Evolutionary conservation across 768 basidiomycete genomes (phyloP).

Genomic region (Tricholoma furcatifolium): DNA sequence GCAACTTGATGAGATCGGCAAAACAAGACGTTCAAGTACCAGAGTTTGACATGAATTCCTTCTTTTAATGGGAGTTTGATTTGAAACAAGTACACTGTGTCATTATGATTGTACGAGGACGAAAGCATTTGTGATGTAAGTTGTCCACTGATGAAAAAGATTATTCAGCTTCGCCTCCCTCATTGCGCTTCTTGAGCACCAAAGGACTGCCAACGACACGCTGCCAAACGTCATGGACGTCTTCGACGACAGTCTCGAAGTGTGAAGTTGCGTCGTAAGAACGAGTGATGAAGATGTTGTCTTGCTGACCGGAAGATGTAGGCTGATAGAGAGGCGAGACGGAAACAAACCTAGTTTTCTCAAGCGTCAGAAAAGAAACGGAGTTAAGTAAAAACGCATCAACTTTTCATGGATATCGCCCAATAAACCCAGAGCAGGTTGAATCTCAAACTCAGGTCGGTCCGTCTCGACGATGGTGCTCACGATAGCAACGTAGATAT

Average conservation of each 20-base stretch:
- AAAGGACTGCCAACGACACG: constrained; percentile 76
- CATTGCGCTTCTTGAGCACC: constrained; percentile 81
- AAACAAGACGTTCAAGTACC: constrained; percentile 84
- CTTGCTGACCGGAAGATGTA: constrained; percentile 72
- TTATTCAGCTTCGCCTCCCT: constrained; percentile 62
- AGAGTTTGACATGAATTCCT: constrained; percentile 85
- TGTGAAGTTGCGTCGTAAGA: constrained; percentile 99
- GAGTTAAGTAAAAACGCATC: neutral
- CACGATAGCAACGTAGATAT: constrained; percentile 94
- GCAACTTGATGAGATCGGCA: constrained; percentile 86
- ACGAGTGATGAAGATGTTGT: constrained; percentile 96
- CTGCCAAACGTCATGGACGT: constrained; percentile 96
- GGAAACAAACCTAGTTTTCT: constrained; percentile 72
- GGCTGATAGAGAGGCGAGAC: constrained; percentile 89
- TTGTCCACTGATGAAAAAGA: constrained; percentile 19
- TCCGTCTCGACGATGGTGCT: constrained; percentile 97
- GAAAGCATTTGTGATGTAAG: constrained; percentile 2
- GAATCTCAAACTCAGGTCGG: constrained; percentile 88
- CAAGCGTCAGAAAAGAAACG: constrained; percentile 9
- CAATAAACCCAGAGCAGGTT: constrained; percentile 88
- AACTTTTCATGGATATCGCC: constrained; percentile 92
- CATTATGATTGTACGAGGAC: neutral
- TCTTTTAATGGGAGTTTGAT: constrained; percentile 44
- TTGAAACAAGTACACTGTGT: constrained; percentile 12
- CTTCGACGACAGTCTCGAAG: constrained; percentile 98